Evolutionary conservation across 768 basidiomycete species (phyloP).

Genomic region (Daedaleopsis sinensis): DNA sequence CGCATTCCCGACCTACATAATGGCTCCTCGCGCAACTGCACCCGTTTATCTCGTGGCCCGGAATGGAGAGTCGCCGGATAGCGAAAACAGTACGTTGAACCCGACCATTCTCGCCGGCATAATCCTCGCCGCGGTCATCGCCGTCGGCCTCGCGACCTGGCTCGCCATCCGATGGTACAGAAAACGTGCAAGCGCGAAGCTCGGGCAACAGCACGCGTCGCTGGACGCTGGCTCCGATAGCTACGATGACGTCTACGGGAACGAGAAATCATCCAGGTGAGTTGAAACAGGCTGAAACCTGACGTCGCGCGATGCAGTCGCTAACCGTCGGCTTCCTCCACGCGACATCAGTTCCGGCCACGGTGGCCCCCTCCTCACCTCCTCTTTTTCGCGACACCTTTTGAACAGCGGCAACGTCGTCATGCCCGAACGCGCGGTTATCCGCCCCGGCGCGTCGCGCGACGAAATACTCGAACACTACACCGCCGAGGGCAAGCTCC

Average conservation of each 20-base stretch:
- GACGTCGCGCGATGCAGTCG: background rate
- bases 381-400: slow-evolving; percentile 44
- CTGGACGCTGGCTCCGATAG: slow-evolving; percentile 14
- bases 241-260: slow-evolving; percentile 2
- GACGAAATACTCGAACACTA: slow-evolving; percentile 50
- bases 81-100: slow-evolving; percentile 19
- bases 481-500: slow-evolving; percentile 43
- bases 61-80: slow-evolving; percentile 6
- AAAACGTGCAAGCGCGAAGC: slow-evolving; percentile 30
- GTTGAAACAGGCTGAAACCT: background rate
- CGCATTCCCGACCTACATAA: slow-evolving; percentile 32
- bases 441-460: slow-evolving; percentile 38
- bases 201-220: slow-evolving; percentile 16
- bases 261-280: slow-evolving; percentile 16
- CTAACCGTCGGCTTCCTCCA: background rate
- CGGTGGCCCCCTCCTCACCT: slow-evolving; percentile 9
- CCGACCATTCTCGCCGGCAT: slow-evolving; percentile 55
- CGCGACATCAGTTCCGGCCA: slow-evolving; percentile 3
- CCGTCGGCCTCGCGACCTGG: slow-evolving; percentile 45
- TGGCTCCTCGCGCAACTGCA: slow-evolving; percentile 27
- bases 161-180: slow-evolving; percentile 44
- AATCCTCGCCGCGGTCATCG: slow-evolving; percentile 45
- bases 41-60: slow-evolving; percentile 1
- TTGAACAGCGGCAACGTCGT: slow-evolving; percentile 50
- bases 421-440: slow-evolving; percentile 54